A percentile compares a stretch with the other conserved stretches of the same genome.
Conservation (phyloP, 2,329 filamentous ascomycete species). For the Phaeosphaeria sp. region DNA sequence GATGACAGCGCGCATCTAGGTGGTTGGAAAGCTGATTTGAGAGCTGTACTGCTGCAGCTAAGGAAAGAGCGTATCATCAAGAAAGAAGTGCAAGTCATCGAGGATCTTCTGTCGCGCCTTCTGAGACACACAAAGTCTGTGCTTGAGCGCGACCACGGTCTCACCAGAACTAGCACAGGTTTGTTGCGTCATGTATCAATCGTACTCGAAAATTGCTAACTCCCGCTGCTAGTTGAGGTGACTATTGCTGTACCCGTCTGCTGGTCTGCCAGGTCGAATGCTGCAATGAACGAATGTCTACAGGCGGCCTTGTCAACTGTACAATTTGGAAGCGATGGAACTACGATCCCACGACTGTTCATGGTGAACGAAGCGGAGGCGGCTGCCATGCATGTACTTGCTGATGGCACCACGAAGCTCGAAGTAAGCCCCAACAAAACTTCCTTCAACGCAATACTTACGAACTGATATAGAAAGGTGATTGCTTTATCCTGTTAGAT, state of each 20-base stretch:
- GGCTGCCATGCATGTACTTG: conserved; percentile 14
- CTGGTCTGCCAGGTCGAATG: conserved; percentile 12
- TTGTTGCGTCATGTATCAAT: neutral
- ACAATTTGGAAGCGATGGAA: conserved; percentile 6
- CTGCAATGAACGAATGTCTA: conserved; percentile 6
- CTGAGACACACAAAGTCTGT: conserved; percentile 7
- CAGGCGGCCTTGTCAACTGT: conserved; percentile 12
- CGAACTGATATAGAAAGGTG: conserved; percentile 7
- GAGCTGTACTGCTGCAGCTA: neutral
- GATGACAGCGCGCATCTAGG: neutral
- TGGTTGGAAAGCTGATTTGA: neutral
- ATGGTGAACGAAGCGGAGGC: conserved; percentile 28
- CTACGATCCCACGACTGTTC: conserved; percentile 12
- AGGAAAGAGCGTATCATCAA: conserved; percentile 2
- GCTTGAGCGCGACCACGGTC: neutral
- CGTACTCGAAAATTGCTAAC: neutral
- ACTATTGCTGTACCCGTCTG: conserved; percentile 19
- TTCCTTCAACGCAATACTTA: neutral
- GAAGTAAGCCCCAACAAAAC: neutral
- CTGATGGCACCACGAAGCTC: neutral
- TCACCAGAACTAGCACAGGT: conserved; percentile 4
- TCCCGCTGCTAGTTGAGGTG: conserved; percentile 9
- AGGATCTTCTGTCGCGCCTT: conserved; percentile 2
- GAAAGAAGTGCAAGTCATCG: conserved; percentile 10
- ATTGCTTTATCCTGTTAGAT: conserved; percentile 17